Evolutionary conservation across 2,329 filamentous ascomycete genomes (phyloP).

Genomic region (Emergomyces orientalis): DNA sequence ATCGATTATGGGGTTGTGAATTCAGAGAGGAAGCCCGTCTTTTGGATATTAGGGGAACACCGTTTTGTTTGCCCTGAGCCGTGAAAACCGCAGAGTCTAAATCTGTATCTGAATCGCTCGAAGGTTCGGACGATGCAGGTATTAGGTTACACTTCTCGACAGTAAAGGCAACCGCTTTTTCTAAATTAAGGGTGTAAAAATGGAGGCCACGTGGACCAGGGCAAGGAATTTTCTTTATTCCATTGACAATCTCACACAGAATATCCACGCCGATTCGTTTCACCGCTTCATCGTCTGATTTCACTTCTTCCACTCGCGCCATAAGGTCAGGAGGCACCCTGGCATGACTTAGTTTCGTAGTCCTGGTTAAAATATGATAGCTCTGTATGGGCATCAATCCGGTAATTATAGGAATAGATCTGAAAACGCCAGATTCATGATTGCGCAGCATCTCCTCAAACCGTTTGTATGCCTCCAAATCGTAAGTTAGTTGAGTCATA

Average conservation of each 20-base stretch:
- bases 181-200: constrained; percentile 93
- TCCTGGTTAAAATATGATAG: constrained; percentile 89
- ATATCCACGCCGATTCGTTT: constrained; percentile 49
- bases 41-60: constrained; percentile 27
- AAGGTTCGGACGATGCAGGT: constrained; percentile 38
- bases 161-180: constrained; percentile 92
- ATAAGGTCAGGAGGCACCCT: constrained; percentile 64
- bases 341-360: constrained; percentile 89
- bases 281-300: constrained; percentile 40
- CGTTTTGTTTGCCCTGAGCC: constrained; percentile 20
- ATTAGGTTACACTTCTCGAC: constrained; percentile 80
- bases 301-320: constrained; percentile 46
- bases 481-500: constrained; percentile 97
- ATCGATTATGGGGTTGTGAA: constrained; percentile 75
- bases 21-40: constrained; percentile 69
- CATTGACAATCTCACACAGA: constrained; percentile 70
- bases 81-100: constrained; percentile 38
- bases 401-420: constrained; percentile 79
- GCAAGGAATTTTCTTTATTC: constrained; percentile 58
- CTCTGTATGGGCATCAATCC: constrained; percentile 97
- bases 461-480: constrained; percentile 67
- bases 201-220: constrained; percentile 70
- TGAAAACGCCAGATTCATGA: constrained; percentile 78
- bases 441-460: constrained; percentile 70
- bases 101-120: constrained; percentile 38